These are phyloP conservation scores for Batkoa obscura DNA, from an alignment of 371 early-diverging fungal species.

Conservation along the genomic window DNA sequence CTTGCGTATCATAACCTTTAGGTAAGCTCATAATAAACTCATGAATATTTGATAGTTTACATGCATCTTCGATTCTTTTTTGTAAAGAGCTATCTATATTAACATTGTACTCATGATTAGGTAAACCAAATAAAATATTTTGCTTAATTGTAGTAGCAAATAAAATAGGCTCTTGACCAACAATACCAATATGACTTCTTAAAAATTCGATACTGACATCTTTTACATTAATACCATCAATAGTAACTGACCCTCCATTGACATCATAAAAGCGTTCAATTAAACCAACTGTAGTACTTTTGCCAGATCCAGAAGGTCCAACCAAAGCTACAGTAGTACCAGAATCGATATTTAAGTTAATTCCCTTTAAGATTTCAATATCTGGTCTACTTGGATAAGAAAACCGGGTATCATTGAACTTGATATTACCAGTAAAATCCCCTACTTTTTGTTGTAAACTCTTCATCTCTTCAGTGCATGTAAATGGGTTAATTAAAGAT, in stretches of 20 bases:
- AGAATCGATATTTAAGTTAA: constrained; percentile 36
- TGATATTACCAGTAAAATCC: constrained; percentile 29
- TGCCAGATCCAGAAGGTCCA: constrained; percentile 47
- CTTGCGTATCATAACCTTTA: constrained; percentile 64
- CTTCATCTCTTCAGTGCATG: constrained; percentile 56
- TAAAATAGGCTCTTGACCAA: constrained; percentile 74
- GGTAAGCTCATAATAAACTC: constrained; percentile 46
- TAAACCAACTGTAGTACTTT: constrained; percentile 41
- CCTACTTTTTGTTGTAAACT: constrained; percentile 21
- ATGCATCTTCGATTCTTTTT: constrained; percentile 15
- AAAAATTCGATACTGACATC: constrained; percentile 34
- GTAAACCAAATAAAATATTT: constrained; percentile 56
- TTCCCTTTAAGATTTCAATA: constrained; percentile 48
- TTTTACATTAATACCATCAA: constrained; percentile 37
- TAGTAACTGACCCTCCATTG: constrained; percentile 17
- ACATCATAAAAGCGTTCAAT: constrained; percentile 61
- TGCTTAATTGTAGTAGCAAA: constrained; percentile 67
- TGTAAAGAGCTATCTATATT: constrained; percentile 10
- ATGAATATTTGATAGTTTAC: constrained; percentile 25
- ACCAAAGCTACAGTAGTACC: constrained; percentile 67
- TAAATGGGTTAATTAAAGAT: constrained; percentile 41
- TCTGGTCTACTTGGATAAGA: constrained; percentile 68
- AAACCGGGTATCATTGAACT: constrained; percentile 42
- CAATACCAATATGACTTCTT: constrained; percentile 54
- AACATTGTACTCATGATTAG: constrained; percentile 19